phyloP scores from a whole-genome alignment of 495 filamentous ascomycete species.

The Neurospora sp. region DNA sequence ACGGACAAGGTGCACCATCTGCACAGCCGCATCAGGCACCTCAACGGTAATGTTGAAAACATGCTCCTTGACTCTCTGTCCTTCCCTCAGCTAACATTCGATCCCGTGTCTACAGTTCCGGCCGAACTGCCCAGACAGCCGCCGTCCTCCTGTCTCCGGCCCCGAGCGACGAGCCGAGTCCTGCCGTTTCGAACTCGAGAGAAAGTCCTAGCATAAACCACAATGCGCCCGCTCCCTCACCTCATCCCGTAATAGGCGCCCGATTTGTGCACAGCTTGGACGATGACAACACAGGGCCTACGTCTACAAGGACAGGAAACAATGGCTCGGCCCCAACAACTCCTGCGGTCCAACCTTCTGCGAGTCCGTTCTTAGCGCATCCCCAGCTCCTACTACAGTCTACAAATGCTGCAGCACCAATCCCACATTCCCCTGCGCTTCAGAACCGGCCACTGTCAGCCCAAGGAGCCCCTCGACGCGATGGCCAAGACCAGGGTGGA shows the following conservation, averaged over 20 bases:
- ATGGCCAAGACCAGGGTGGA: not conserved
- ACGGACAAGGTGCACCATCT: not conserved
- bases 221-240: not conserved
- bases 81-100: not conserved
- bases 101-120: not conserved
- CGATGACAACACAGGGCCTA: not conserved
- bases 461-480: not conserved
- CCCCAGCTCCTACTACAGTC: not conserved
- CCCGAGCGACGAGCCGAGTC: constrained; percentile 45
- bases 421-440: not conserved
- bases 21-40: constrained; percentile 4
- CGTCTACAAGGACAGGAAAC: not conserved
- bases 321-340: not conserved
- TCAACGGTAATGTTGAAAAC: constrained; percentile 8
- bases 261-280: constrained; percentile 15
- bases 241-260: constrained; percentile 13
- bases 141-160: constrained; percentile 44
- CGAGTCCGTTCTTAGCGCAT: not conserved
- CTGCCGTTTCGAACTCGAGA: constrained; percentile 18
- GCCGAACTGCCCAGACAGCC: constrained; percentile 5
- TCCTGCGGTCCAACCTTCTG: not conserved
- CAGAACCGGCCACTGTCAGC: not conserved
- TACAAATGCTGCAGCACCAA: not conserved
- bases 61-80: not conserved
- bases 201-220: constrained; percentile 19